phyloP scores from a whole-genome alignment of 2,329 filamentous ascomycete genomes.

The Fusarium anguioides region DNA sequence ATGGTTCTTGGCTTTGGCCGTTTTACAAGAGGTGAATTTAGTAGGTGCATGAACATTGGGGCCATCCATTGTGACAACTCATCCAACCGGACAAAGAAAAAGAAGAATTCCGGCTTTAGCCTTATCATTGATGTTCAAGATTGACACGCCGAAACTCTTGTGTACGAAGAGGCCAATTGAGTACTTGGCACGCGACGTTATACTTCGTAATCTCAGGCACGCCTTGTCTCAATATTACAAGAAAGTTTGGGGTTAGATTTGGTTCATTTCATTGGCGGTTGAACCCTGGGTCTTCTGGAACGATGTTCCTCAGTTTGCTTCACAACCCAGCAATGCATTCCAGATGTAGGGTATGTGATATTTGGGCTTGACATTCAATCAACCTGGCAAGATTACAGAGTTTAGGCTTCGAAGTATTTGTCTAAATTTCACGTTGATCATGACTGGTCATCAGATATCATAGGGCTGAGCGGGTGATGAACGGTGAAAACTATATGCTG shows the following conservation, averaged over 20 bases:
- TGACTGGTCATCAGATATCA: not conserved
- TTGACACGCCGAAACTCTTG: not conserved
- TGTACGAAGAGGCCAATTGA: not conserved
- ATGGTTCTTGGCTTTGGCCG: not conserved
- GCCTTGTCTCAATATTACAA: not conserved
- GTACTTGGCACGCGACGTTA: not conserved
- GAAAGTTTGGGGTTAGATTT: not conserved
- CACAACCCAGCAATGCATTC: too few species aligned
- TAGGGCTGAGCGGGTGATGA: too few species aligned
- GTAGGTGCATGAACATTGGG: not conserved
- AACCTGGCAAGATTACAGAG: too few species aligned
- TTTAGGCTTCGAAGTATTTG: not conserved
- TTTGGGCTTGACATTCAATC: too few species aligned
- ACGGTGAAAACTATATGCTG: too few species aligned
- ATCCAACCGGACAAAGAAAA: not conserved
- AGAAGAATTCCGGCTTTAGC: not conserved
- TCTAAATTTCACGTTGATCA: not conserved
- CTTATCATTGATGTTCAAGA: not conserved
- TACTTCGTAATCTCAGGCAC: not conserved
- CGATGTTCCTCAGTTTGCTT: too few species aligned
- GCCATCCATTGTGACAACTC: not conserved
- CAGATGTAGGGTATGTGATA: too few species aligned
- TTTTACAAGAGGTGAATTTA: too few species aligned
- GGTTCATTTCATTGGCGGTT: not conserved
- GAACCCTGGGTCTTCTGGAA: too few species aligned